phyloP scores from a whole-genome alignment of 1,284 basidiomycete species.

The Hypsizygus ulmarius region DNA sequence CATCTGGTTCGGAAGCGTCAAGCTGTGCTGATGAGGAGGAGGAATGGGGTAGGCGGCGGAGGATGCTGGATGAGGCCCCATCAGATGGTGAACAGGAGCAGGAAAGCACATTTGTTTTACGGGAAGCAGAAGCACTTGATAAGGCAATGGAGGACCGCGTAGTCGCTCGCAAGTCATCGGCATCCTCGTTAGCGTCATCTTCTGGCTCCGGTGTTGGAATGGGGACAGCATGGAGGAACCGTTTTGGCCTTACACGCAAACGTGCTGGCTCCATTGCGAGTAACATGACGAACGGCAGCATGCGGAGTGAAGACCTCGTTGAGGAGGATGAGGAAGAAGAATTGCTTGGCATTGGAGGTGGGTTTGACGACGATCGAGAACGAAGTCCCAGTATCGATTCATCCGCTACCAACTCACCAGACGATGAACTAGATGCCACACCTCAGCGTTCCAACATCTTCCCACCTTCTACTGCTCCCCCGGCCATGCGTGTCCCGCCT shows the following conservation, averaged over 20 bases:
- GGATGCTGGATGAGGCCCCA: slow-evolving; percentile 56
- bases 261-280: slow-evolving; percentile 73
- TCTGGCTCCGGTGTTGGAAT: slow-evolving; percentile 55
- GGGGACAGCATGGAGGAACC: slow-evolving; percentile 62
- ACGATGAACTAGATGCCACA: slow-evolving; percentile 37
- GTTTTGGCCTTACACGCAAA: slow-evolving; percentile 56
- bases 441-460: slow-evolving; percentile 24
- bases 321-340: slow-evolving; percentile 78
- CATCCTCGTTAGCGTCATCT: slow-evolving; percentile 63
- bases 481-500: slow-evolving; percentile 37
- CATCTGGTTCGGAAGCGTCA: slow-evolving; percentile 49
- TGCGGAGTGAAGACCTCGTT: slow-evolving; percentile 74
- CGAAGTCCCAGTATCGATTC: slow-evolving; percentile 30
- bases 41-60: slow-evolving; percentile 77
- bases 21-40: slow-evolving; percentile 60
- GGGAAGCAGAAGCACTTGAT: slow-evolving; percentile 73
- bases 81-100: slow-evolving; percentile 49
- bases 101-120: slow-evolving; percentile 59
- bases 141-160: slow-evolving; percentile 81
- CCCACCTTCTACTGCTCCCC: slow-evolving; percentile 19
- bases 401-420: slow-evolving; percentile 43
- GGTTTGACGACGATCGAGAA: slow-evolving; percentile 46
- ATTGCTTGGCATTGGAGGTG: slow-evolving; percentile 63
- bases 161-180: slow-evolving; percentile 66
- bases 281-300: slow-evolving; percentile 59